Evolutionary conservation across 2,329 filamentous ascomycete genomes (phyloP).

Genomic region (Alternaria gaisen): DNA sequence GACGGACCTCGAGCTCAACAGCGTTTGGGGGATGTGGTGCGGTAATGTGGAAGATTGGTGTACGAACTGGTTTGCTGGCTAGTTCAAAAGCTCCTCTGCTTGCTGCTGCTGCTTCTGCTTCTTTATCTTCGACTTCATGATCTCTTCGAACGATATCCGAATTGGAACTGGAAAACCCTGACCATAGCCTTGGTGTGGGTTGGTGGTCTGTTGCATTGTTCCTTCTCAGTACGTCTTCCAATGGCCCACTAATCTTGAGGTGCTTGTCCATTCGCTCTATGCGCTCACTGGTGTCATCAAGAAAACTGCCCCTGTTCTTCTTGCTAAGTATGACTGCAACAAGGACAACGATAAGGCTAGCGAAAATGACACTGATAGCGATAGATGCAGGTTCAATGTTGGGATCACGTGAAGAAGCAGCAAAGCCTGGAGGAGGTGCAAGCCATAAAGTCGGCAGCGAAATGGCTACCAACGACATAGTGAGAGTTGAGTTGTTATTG

Average conservation of each 20-base stretch:
- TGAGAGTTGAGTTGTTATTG: not conserved
- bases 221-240: not conserved
- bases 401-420: not conserved
- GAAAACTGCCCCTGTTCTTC: not conserved
- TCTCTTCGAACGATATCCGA: not conserved
- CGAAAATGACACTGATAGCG: slow-evolving; percentile 12
- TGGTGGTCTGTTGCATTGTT: not conserved
- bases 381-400: slow-evolving; percentile 8
- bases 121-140: not conserved
- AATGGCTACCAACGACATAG: not conserved
- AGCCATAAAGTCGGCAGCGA: slow-evolving; percentile 12
- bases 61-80: not conserved
- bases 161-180: not conserved
- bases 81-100: not conserved
- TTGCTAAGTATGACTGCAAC: not conserved
- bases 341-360: slow-evolving; percentile 5
- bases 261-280: not conserved
- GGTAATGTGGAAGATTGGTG: not conserved
- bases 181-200: not conserved
- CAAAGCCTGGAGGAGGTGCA: slow-evolving; percentile 6
- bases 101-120: not conserved
- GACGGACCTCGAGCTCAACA: not conserved
- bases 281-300: not conserved
- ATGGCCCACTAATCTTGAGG: not conserved
- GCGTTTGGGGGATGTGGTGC: not conserved